Conservation (phyloP, 2,329 filamentous ascomycete species). For the Xylaria digitata region DNA sequence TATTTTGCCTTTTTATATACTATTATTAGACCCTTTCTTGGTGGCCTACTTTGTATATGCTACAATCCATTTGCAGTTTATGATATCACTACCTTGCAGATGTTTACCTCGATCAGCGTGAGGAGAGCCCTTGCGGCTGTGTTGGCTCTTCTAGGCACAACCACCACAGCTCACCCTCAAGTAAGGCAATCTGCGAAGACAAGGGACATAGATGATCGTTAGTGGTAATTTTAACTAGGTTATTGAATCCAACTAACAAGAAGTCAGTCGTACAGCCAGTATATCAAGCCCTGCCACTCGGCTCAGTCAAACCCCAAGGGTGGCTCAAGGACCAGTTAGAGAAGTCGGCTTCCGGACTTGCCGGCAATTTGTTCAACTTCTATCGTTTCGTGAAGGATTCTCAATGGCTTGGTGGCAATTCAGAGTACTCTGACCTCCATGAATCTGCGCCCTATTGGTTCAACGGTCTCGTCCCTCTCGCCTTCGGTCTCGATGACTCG, state of each 20-base stretch:
- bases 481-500: slow-evolving; percentile 61
- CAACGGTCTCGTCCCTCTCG: slow-evolving; percentile 67
- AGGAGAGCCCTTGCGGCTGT: slow-evolving; percentile 22
- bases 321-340: slow-evolving; percentile 48
- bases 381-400: slow-evolving; percentile 65
- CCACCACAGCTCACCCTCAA: slow-evolving; percentile 28
- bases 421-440: slow-evolving; percentile 64
- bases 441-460: slow-evolving; percentile 70
- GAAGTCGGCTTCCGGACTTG: slow-evolving; percentile 45
- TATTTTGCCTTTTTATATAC: background rate
- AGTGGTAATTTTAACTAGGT: background rate
- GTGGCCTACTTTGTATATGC: background rate
- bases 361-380: slow-evolving; percentile 59
- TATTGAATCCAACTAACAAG: slow-evolving; percentile 25
- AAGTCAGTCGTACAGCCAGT: slow-evolving; percentile 47
- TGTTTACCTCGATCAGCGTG: slow-evolving; percentile 21
- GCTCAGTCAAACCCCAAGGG: slow-evolving; percentile 47
- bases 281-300: slow-evolving; percentile 45
- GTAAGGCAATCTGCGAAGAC: background rate
- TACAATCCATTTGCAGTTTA: background rate
- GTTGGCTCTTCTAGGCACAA: slow-evolving; percentile 30
- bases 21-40: background rate
- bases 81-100: slow-evolving; percentile 19
- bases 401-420: slow-evolving; percentile 62
- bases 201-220: slow-evolving; percentile 30